A percentile compares a stretch with the other conserved stretches of the same genome.
These are phyloP conservation scores for Aurifilum marmelostoma DNA, from an alignment of 2,329 filamentous ascomycete genomes.

Conservation along the genomic window DNA sequence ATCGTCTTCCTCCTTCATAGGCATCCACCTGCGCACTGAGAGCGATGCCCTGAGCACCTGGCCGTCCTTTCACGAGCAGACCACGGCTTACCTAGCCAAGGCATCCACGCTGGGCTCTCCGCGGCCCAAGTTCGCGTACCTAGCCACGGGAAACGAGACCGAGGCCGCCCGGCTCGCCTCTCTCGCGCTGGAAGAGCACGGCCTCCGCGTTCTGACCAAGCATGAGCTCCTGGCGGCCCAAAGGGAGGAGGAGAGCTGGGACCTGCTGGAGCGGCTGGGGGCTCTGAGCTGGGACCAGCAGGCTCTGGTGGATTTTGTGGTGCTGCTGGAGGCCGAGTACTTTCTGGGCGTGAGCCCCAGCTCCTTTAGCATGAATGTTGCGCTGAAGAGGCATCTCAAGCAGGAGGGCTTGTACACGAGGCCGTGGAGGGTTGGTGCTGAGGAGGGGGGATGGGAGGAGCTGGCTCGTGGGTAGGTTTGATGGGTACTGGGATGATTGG, in stretches of 20 bases:
- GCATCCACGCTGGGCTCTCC: conserved; percentile 34
- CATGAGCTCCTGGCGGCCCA: conserved; percentile 39
- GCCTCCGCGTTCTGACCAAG: conserved; percentile 45
- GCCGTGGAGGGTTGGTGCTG: conserved; percentile 47
- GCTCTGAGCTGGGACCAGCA: conserved; percentile 50
- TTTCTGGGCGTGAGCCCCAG: conserved; percentile 52
- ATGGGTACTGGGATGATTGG: conserved; percentile 52
- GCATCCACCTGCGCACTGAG: conserved; percentile 53
- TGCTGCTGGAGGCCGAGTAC: conserved; percentile 44
- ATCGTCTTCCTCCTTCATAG: conserved; percentile 37
- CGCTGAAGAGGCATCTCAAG: conserved; percentile 49
- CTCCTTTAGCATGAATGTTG: conserved; percentile 52
- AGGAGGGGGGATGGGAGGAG: conserved; percentile 45
- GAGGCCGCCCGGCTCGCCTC: conserved; percentile 45
- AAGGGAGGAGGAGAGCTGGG: conserved; percentile 22
- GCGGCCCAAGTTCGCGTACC: conserved; percentile 41
- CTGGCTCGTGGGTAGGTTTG: conserved; percentile 48
- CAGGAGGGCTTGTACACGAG: conserved; percentile 45
- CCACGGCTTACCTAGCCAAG: conserved; percentile 43
- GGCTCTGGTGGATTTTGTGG: conserved; percentile 47
- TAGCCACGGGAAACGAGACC: conserved; percentile 50
- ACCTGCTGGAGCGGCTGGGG: conserved; percentile 38
- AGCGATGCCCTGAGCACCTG: conserved; percentile 50
- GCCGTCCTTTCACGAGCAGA: conserved; percentile 49
- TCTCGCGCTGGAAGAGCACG: conserved; percentile 38